These are phyloP conservation scores for Delphinella strobiligena DNA, from an alignment of 2,329 filamentous ascomycete genomes.

Conservation along the genomic window DNA sequence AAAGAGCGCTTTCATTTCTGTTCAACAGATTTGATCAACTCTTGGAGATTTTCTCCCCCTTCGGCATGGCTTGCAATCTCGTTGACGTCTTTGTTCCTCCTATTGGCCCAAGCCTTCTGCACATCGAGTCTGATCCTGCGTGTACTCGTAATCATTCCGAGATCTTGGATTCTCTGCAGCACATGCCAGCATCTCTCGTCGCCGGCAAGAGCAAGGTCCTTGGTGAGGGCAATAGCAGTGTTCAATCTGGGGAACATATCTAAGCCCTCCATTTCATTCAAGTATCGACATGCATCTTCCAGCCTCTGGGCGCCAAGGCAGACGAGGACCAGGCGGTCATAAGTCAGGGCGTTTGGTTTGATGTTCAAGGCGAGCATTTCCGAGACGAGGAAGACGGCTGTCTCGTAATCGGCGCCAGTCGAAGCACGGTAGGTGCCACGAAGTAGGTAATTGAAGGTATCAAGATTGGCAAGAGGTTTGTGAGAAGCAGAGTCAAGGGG, in stretches of 20 bases:
- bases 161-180: constrained; percentile 19
- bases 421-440: constrained; percentile 16
- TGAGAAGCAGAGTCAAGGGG: constrained; percentile 5
- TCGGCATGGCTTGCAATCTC: no score
- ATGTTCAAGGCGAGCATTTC: constrained; percentile 49
- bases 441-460: constrained; percentile 49
- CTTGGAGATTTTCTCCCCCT: no score
- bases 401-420: constrained; percentile 33
- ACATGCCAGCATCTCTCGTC: constrained; percentile 24
- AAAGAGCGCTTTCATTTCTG: no score
- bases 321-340: constrained; percentile 48
- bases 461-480: constrained; percentile 24
- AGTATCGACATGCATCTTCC: constrained; percentile 21
- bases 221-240: constrained; percentile 9
- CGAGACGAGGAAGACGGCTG: constrained; percentile 48
- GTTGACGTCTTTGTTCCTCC: not conserved
- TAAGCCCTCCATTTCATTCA: constrained; percentile 20
- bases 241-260: constrained; percentile 19
- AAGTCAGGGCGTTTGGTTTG: constrained; percentile 45
- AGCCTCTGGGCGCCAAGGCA: constrained; percentile 27
- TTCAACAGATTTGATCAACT: no score
- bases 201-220: constrained; percentile 14
- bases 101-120: not conserved
- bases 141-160: no score
- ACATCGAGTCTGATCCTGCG: not conserved